phyloP scores from a whole-genome alignment of 169 alveolate genomes.

The Eimeria zaria region DNA sequence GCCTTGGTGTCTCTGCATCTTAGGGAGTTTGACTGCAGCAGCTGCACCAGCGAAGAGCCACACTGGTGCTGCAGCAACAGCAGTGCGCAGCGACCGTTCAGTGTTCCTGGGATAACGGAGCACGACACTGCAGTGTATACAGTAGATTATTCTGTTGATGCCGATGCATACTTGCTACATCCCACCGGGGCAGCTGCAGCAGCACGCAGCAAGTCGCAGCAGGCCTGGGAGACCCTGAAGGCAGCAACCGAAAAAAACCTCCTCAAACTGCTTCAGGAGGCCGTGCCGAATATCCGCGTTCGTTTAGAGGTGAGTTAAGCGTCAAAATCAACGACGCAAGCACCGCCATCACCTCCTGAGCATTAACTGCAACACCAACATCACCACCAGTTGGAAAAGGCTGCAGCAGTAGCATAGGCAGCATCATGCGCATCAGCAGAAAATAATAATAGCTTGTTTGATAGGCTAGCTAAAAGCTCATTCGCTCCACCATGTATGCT shows the following conservation, averaged over 20 bases:
- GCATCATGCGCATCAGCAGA: not conserved
- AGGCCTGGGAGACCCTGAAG: constrained; percentile 56
- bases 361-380: not conserved
- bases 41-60: constrained; percentile 11
- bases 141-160: constrained; percentile 37
- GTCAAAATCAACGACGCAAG: not conserved
- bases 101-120: constrained; percentile 44
- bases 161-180: constrained; percentile 47
- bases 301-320: constrained; percentile 21
- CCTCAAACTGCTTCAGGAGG: constrained; percentile 45
- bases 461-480: not conserved
- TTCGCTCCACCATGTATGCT: not conserved
- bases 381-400: not conserved
- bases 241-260: constrained; percentile 18
- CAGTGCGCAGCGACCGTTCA: not conserved
- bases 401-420: not conserved
- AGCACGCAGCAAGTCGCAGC: constrained; percentile 41
- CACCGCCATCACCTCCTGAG: not conserved
- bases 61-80: not conserved
- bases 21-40: constrained; percentile 34
- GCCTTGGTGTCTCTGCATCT: constrained; percentile 45
- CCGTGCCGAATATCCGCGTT: constrained; percentile 36
- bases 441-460: not conserved
- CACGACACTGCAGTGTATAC: constrained; percentile 22
- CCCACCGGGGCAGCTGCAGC: constrained; percentile 72